Evolutionary conservation across 2,329 filamentous ascomycete genomes (phyloP).

Genomic region (Cytospora leucostoma): DNA sequence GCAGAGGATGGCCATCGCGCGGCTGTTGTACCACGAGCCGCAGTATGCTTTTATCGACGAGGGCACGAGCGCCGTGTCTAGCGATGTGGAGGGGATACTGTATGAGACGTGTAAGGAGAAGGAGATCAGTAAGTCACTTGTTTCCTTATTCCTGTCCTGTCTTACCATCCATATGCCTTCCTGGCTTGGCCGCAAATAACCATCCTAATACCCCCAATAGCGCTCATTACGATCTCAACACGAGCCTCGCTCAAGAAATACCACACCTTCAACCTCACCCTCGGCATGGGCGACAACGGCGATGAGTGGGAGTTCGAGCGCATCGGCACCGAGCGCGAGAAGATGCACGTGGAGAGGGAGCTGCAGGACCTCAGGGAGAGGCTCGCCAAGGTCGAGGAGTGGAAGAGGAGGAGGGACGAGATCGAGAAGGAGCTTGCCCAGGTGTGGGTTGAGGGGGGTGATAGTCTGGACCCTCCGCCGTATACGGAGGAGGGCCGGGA

Average conservation of each 20-base stretch:
- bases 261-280: slow-evolving; percentile 85
- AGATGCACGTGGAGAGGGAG: slow-evolving; percentile 90
- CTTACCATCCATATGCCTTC: background rate
- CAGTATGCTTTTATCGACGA: slow-evolving; percentile 94
- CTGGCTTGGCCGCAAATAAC: slow-evolving; percentile 27
- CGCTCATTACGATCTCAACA: slow-evolving; percentile 93
- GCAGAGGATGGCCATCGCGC: slow-evolving; percentile 88
- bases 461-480: slow-evolving; percentile 49
- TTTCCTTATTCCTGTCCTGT: background rate
- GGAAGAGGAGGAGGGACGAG: slow-evolving; percentile 75
- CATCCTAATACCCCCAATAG: slow-evolving; percentile 41
- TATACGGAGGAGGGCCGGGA: slow-evolving; percentile 39
- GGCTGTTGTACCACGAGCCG: slow-evolving; percentile 92
- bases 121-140: slow-evolving; percentile 75
- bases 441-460: slow-evolving; percentile 59
- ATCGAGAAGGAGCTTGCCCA: slow-evolving; percentile 79
- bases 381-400: slow-evolving; percentile 77
- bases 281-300: slow-evolving; percentile 79
- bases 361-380: slow-evolving; percentile 79
- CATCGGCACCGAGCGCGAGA: slow-evolving; percentile 91
- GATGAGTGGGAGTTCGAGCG: slow-evolving; percentile 90
- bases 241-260: slow-evolving; percentile 94
- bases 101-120: slow-evolving; percentile 93
- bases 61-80: slow-evolving; percentile 90
- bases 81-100: slow-evolving; percentile 88